Conservation (phyloP, 306 rosid genomes). For the Begonia loranthoides region DNA sequence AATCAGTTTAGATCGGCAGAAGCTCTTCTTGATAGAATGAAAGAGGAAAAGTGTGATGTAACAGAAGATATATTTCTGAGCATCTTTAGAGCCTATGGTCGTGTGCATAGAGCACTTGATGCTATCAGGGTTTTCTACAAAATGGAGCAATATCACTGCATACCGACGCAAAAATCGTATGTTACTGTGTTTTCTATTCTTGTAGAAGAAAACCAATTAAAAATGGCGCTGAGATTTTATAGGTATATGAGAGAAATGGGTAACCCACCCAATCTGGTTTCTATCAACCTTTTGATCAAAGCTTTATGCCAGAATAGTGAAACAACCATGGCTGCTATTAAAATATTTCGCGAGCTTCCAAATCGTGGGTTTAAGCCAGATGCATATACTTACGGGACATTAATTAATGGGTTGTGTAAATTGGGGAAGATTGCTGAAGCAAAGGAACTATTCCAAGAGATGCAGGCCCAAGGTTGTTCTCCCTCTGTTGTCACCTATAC, state of each 20-base stretch:
- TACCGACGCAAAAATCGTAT: constrained; percentile 46
- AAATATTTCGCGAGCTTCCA: constrained; percentile 64
- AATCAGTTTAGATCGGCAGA: constrained; percentile 71
- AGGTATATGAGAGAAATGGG: constrained; percentile 56
- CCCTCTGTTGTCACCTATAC: constrained; percentile 76
- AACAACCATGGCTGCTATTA: constrained; percentile 57
- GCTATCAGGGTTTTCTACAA: constrained; percentile 52
- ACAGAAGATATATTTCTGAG: constrained; percentile 47
- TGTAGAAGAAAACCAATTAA: constrained; percentile 71
- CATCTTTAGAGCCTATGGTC: constrained; percentile 62
- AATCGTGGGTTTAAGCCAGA: constrained; percentile 60
- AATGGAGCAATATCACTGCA: constrained; percentile 50
- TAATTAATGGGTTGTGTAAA: constrained; percentile 66
- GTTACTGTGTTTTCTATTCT: constrained; percentile 57
- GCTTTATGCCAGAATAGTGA: constrained; percentile 67
- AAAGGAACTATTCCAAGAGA: constrained; percentile 55
- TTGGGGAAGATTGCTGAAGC: constrained; percentile 53
- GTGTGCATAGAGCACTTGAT: constrained; percentile 67
- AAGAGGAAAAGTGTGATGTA: constrained; percentile 50
- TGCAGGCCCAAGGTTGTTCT: constrained; percentile 40
- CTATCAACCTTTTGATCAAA: constrained; percentile 77
- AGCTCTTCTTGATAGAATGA: constrained; percentile 62
- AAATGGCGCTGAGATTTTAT: constrained; percentile 53
- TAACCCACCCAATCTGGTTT: constrained; percentile 43
- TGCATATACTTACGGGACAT: constrained; percentile 83